Percentiles rank a stretch among this genome's conserved stretches.
These are phyloP conservation scores for Talaromyces rugulosus DNA, from an alignment of 2,329 filamentous ascomycete genomes.

Conservation along the genomic window DNA sequence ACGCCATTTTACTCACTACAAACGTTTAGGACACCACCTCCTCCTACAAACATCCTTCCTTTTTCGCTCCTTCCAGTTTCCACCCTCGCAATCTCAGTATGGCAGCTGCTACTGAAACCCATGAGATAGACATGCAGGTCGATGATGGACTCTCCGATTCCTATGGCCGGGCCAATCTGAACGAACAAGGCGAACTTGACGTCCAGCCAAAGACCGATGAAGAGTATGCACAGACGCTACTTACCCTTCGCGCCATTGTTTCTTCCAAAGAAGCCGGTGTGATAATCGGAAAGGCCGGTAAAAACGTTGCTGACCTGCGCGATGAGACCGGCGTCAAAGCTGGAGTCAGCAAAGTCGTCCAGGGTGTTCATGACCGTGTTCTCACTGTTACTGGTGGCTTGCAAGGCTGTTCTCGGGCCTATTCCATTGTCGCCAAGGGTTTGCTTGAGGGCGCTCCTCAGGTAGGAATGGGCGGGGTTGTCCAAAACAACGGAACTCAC, in stretches of 20 bases:
- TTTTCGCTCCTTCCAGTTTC: background rate
- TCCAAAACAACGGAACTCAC: constrained; percentile 85
- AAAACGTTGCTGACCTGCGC: constrained; percentile 94
- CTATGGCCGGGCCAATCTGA: constrained; percentile 63
- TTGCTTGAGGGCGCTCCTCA: constrained; percentile 89
- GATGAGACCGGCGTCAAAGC: constrained; percentile 98
- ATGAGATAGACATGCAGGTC: constrained; percentile 53
- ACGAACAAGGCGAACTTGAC: constrained; percentile 66
- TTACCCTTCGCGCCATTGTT: constrained; percentile 94
- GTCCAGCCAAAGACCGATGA: constrained; percentile 87
- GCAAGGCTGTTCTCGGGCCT: constrained; percentile 84
- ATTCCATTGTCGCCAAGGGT: constrained; percentile 86
- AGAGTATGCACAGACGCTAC: constrained; percentile 87
- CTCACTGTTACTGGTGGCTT: constrained; percentile 90
- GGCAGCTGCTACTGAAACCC: constrained; percentile 56
- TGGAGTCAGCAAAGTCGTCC: constrained; percentile 97
- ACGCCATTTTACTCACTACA: background rate
- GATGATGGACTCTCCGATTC: constrained; percentile 59
- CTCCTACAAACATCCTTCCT: background rate
- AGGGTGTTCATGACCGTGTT: constrained; percentile 94
- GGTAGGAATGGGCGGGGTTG: constrained; percentile 91
- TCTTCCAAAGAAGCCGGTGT: constrained; percentile 98
- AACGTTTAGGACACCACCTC: background rate
- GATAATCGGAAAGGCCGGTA: constrained; percentile 97
- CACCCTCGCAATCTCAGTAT: constrained; percentile 37